phyloP scores from a whole-genome alignment of 202 grass and related monocot genomes.

The Bolboschoenoplectus hybrid region DNA sequence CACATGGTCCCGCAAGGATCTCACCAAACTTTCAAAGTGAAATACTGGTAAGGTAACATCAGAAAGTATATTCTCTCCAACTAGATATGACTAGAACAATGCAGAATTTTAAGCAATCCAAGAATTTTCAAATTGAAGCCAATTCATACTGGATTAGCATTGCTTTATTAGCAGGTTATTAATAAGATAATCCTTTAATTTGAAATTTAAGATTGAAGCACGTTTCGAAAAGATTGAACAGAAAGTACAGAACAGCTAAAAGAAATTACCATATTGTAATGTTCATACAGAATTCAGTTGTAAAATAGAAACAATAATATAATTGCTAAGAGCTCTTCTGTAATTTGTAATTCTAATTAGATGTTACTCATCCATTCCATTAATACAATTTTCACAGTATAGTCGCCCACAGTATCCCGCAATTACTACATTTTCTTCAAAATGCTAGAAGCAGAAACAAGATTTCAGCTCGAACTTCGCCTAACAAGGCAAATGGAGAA shows the following conservation, averaged over 20 bases:
- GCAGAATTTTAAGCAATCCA: not conserved
- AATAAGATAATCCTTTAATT: not conserved
- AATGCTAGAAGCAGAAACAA: constrained; percentile 2
- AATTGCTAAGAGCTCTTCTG: not conserved
- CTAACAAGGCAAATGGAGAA: not conserved
- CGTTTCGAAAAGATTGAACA: constrained; percentile 16
- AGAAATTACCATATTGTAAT: not conserved
- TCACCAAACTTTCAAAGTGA: not conserved
- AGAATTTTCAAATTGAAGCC: not conserved
- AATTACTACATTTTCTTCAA: not conserved
- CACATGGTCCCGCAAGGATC: not conserved
- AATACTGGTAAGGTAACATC: not conserved
- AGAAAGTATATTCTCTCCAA: not conserved
- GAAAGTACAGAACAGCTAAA: not conserved
- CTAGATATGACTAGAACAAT: constrained; percentile 13
- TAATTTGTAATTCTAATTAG: not conserved
- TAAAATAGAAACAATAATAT: not conserved
- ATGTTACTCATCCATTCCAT: not conserved
- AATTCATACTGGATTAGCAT: not conserved
- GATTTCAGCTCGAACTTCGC: not conserved
- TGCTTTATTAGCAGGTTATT: constrained; percentile 1
- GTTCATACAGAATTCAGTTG: not conserved
- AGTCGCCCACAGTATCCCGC: not conserved
- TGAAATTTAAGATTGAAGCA: not conserved
- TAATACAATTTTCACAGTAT: constrained; percentile 2